Evolutionary conservation across 2,329 filamentous ascomycete genomes (phyloP).

Genomic region (Aureobasidium sp.): DNA sequence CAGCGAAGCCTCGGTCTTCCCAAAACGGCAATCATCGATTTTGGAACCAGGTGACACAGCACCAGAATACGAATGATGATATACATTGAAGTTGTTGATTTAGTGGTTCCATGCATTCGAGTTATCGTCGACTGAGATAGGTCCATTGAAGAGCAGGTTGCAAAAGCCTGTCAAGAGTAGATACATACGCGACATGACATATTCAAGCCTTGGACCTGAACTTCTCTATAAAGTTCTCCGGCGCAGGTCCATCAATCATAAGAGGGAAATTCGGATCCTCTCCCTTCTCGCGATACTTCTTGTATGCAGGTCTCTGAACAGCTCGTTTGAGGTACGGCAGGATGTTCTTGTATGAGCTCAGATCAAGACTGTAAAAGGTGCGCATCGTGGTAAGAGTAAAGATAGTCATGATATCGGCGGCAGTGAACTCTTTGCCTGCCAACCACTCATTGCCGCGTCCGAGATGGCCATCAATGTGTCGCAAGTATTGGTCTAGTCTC

Average conservation of each 20-base stretch:
- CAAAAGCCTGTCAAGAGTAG: not conserved
- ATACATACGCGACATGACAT: not conserved
- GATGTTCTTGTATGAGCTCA: conserved; percentile 23
- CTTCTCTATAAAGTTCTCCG: conserved; percentile 26
- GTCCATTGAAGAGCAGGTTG: not conserved
- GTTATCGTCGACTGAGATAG: not conserved
- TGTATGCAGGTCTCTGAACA: conserved; percentile 24
- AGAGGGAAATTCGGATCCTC: conserved; percentile 26
- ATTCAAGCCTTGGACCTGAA: not conserved
- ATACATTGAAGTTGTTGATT: not conserved
- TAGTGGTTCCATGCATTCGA: not conserved
- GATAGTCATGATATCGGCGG: conserved; percentile 58
- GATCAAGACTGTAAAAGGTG: conserved; percentile 37
- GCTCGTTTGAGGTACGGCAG: conserved; percentile 26
- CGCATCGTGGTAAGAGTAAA: conserved; percentile 57
- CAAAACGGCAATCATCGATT: not conserved
- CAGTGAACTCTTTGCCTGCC: conserved; percentile 55
- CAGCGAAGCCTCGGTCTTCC: not conserved
- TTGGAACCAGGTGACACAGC: not conserved
- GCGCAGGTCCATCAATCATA: conserved; percentile 21
- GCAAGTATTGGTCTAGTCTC: conserved; percentile 35
- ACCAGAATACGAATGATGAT: not conserved
- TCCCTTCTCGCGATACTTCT: conserved; percentile 28
- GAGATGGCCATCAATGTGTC: conserved; percentile 46
- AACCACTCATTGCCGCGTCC: conserved; percentile 43